Conservation (phyloP, 352 stramenopile species). For the Pythium dissimile region DNA sequence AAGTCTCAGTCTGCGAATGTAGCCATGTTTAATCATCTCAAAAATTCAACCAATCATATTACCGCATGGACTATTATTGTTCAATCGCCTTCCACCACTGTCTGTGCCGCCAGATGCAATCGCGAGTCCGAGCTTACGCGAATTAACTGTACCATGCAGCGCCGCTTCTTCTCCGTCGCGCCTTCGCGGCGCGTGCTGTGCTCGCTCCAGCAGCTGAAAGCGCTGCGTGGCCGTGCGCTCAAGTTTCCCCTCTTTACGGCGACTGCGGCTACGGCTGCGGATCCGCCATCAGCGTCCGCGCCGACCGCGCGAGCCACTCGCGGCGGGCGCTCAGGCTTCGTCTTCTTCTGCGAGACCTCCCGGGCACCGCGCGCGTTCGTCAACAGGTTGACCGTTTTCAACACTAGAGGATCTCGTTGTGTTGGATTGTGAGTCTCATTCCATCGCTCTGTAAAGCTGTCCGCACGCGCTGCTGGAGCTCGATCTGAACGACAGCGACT, state of each 20-base stretch:
- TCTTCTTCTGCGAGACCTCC: conserved; percentile 50
- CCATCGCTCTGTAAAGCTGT: conserved; percentile 46
- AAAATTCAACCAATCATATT: too few relatives aligned
- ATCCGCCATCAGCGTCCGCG: neutral
- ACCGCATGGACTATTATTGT: neutral
- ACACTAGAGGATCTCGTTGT: too few relatives aligned
- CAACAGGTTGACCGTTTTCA: conserved; percentile 31
- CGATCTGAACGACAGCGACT: conserved; percentile 78
- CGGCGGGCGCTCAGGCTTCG: conserved; percentile 48
- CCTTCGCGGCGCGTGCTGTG: conserved; percentile 41
- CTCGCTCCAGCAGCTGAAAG: conserved; percentile 45
- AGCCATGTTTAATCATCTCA: too few relatives aligned
- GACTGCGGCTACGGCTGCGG: neutral
- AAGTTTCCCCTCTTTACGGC: conserved; percentile 51
- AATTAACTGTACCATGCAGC: too few relatives aligned
- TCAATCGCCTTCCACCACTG: too few relatives aligned
- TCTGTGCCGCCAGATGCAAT: too few relatives aligned
- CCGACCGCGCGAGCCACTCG: conserved; percentile 18
- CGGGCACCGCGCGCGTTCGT: conserved; percentile 48
- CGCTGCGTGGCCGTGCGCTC: conserved; percentile 38
- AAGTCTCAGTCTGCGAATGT: too few relatives aligned
- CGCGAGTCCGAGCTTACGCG: too few relatives aligned
- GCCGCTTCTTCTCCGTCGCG: conserved; percentile 17
- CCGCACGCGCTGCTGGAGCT: conserved; percentile 70
- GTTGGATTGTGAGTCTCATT: too few relatives aligned